Base-by-base conservation (phyloP, 2,329 filamentous ascomycete species). In the Alternaria novae-zelandiae region DNA sequence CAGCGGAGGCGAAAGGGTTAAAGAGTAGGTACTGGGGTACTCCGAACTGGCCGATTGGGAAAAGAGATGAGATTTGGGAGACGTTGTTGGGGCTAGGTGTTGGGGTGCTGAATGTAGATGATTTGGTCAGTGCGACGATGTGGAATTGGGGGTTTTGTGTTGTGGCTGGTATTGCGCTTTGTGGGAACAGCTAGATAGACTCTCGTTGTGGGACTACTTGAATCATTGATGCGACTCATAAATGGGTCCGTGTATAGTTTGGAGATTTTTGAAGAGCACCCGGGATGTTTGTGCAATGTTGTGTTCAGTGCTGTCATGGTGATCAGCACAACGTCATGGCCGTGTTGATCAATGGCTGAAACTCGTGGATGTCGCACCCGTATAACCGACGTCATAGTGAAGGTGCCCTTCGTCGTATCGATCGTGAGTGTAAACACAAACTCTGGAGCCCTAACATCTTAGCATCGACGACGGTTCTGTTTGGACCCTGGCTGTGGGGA, bases 21-120 rank as follows among this genome's bases (percentile, higher is more conserved):
- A 64, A 61, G 21, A 70, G 69, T 32, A 58, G 73, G 30, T 73
- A 75, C 49, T 73, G 71, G 71, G 65, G 57, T 20, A 71, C 70
- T 21, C 73, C 72, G 13, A 50, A 49, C 13, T 74, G 69, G 70
- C 73, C 73, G 13, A 68, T 73, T 7, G 58, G 55, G 8, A 44
- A 69, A 15, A 54, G 71, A 8, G 64, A 75, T 36, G 66, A 65
- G 49, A 63, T 71, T 7, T 75, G 67, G 70, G 45, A 57, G 26
- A 66, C 61, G 53, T 45, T 76, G 49, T 63, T 57, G 30, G 55
- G 67, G 11, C 45, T 65, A 6, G 66, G 53, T 9, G 65, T 73
- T 2, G 68, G 67, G 1, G 58, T 70, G 58, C 13, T 73, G 56
- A 73, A 72, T 61, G 65, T 73, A 3, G 67, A 73, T 58, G 70